A percentile compares a stretch with the other conserved stretches of the same genome.
Conservation (phyloP, 2,329 filamentous ascomycete species). For the Colletotrichum caudatum region DNA sequence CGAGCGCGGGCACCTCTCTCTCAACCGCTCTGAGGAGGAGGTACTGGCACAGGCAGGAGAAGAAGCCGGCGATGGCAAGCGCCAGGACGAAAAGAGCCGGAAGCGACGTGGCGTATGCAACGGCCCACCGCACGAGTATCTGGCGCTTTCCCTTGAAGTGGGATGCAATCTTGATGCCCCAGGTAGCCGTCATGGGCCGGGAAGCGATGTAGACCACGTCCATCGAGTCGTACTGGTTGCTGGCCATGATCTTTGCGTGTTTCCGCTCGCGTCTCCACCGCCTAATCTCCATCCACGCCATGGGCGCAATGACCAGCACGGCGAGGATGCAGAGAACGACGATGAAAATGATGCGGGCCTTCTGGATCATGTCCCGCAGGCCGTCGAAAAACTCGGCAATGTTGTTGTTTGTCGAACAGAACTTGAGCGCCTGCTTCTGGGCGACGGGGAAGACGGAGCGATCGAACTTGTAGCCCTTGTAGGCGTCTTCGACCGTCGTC, state of each 20-base stretch:
- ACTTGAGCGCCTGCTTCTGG: constrained; percentile 82
- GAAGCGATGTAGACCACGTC: constrained; percentile 91
- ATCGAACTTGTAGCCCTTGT: constrained; percentile 83
- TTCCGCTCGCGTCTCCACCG: constrained; percentile 80
- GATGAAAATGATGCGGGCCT: constrained; percentile 80
- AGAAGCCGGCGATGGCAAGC: constrained; percentile 83
- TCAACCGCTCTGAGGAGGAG: constrained; percentile 80
- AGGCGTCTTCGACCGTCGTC: constrained; percentile 75
- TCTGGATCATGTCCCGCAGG: constrained; percentile 74
- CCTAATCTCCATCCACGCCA: constrained; percentile 84
- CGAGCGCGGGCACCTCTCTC: constrained; percentile 80
- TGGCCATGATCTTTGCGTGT: constrained; percentile 74
- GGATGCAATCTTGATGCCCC: constrained; percentile 77
- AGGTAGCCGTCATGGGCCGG: constrained; percentile 78
- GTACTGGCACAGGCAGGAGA: constrained; percentile 86
- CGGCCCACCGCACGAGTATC: constrained; percentile 82
- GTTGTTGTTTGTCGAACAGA: constrained; percentile 87
- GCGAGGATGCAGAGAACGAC: constrained; percentile 79
- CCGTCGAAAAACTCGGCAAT: constrained; percentile 87
- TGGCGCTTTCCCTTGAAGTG: constrained; percentile 75
- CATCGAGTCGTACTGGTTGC: constrained; percentile 80
- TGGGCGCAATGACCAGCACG: constrained; percentile 78
- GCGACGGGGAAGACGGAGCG: constrained; percentile 84
- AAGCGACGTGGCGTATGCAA: constrained; percentile 88
- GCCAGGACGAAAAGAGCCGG: constrained; percentile 89